Base-by-base conservation (phyloP, 768 basidiomycete genomes). In the Suillus occidentalis region DNA sequence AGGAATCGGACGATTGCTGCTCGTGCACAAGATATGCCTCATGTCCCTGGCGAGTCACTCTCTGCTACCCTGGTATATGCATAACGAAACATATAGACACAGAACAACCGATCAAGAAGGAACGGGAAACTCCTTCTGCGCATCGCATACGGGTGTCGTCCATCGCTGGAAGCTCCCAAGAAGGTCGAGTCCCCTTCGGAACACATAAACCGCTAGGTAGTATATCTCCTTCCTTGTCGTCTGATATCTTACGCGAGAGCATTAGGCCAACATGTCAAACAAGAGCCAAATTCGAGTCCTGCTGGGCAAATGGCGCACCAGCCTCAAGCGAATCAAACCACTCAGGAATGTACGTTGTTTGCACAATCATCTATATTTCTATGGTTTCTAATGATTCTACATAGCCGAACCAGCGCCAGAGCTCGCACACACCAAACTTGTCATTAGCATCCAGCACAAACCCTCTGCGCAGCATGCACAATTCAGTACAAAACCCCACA, bases 381-480 rank as follows among this genome's bases (percentile, higher is more conserved):
- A 37, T 36, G 25, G 14, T 28, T 50, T 9, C 56, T 39, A 22
- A 57, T 12, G 37, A 58, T 6, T 39, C n/a, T 39, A 25, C 57
- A 25, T 39, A 58, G 22, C 37, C 22, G 16, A 58, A 40, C 25
- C 25, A 40, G 25, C 57, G 2, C 37, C 16, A 28, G 57, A 58
- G 22, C 14, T 25, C 37, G 9, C 10, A 53, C 52, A 31, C 2
- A 28, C 13, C 22, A 63, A 63, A 60, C 20, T 63, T 4, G 28
- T 63, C 28, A 72, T 76, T n/a, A 77, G 75, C 18, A 74, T 77
- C 37, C 70, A 73, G 40, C 75, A 76, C 50, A 75, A 69, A 10
- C 60, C 68, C 0, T 69, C 76, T 8, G 65, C 65, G 47, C 76
- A 76, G 58, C 73, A 76, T 58, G 68, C 76, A 13, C 77, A 76